Base-by-base conservation (phyloP, 2,329 filamentous ascomycete species). In the Fusarium mangiferae region DNA sequence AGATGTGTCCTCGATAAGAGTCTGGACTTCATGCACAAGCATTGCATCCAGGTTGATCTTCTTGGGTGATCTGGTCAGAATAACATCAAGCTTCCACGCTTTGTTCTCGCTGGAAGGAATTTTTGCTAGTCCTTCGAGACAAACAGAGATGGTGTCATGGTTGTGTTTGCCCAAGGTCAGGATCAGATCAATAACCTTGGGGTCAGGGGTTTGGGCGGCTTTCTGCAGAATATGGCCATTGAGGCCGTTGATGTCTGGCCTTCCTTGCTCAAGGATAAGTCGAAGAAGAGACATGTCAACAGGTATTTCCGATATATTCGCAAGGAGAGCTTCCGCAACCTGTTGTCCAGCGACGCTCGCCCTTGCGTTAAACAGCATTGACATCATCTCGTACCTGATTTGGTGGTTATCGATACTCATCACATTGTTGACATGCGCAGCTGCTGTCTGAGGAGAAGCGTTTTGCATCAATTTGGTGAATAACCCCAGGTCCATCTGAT, bases 201-300 rank as follows among this genome's bases (percentile, higher is more conserved):
- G 84, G 46, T 90, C 86, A 0, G 84, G 80, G 33, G 86, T 83
- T 14, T 78, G 74, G 4, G 84, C 80, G 3, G 87, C 83, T 82
- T 80, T 78, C 64, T 75, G 80, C 18, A 89, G 78, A 20, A 85
- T 83, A 6, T 81, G 79, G 15, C 87, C 87, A 2, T 83, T 80
- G 6, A 86, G 79, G 15, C 83, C 80, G 67, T 90, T 90, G 62
- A 90, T 80, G 65, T 90, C 87, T 6, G 87, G 88, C 28, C 84
- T 83, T 0, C 88, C 88, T 33, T 86, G 82, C 33, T 87, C 83
- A 6, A 90, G 78, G 6, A 91, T 80, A 13, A 87, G 78, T 9
- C 80, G 80, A 3, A 90, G 77, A 5, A 90, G 81, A 18, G 84
- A 82, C 75, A 87, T 83, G 61, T 91, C 89, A 1, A 86, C 82